phyloP scores from a whole-genome alignment of 345 rosid genomes.

The Psidium guajava region DNA sequence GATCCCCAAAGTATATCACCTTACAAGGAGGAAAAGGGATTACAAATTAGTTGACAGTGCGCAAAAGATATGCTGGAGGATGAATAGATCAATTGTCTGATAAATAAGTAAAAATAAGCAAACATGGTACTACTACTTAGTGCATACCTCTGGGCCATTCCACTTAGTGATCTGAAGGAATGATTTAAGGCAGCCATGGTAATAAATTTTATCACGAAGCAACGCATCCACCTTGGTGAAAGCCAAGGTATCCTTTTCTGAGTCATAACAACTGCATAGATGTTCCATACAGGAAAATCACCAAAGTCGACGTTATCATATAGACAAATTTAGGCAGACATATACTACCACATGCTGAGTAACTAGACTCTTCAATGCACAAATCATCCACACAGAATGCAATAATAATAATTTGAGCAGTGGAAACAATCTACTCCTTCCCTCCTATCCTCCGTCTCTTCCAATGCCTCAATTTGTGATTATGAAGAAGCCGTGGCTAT shows the following conservation, averaged over 20 bases:
- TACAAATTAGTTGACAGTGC: not conserved
- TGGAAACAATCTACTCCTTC: not conserved
- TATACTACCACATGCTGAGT: not conserved
- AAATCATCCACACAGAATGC: not conserved
- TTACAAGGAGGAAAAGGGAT: slow-evolving; percentile 6
- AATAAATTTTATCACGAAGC: slow-evolving; percentile 66
- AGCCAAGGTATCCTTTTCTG: slow-evolving; percentile 74
- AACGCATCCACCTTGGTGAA: slow-evolving; percentile 77
- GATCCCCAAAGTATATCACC: slow-evolving; percentile 99
- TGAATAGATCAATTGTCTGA: not conserved
- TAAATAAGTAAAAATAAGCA: not conserved
- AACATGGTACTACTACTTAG: not conserved
- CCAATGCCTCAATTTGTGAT: not conserved
- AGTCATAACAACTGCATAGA: slow-evolving; percentile 66
- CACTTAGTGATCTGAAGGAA: slow-evolving; percentile 92
- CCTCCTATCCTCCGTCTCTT: not conserved
- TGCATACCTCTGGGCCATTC: slow-evolving; percentile 89
- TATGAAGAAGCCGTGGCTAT: not conserved
- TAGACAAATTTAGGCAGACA: not conserved
- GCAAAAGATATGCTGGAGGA: not conserved
- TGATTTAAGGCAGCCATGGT: slow-evolving; percentile 84
- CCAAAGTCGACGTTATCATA: not conserved
- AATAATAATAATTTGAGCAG: not conserved
- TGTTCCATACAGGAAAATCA: not conserved
- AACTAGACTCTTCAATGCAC: not conserved